These are phyloP conservation scores for Camelina hispida DNA, from an alignment of 345 rosid genomes.

Conservation along the genomic window DNA sequence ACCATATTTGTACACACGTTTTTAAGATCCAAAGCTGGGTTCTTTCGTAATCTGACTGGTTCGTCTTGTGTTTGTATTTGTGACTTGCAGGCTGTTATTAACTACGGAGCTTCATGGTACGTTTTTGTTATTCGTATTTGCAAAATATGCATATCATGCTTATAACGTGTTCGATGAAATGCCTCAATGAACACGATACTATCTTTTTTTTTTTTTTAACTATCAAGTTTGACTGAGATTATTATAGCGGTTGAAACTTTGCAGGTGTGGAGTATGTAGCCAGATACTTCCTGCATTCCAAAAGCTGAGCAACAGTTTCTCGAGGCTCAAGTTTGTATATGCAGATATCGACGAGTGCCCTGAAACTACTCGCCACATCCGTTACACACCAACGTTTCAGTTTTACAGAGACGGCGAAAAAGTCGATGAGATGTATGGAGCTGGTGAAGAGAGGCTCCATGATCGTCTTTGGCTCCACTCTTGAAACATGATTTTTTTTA, in stretches of 20 bases:
- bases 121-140: background rate
- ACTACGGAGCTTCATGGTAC: slow-evolving; percentile 48
- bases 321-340: slow-evolving; percentile 67
- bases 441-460: slow-evolving; percentile 84
- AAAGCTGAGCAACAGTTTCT: slow-evolving; percentile 69
- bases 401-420: slow-evolving; percentile 85
- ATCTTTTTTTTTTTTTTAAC: no score
- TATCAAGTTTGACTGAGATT: slow-evolving; percentile 2
- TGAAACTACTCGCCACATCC: slow-evolving; percentile 76
- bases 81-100: slow-evolving; percentile 40
- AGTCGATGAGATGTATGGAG: slow-evolving; percentile 95
- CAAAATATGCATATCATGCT: slow-evolving; percentile 7
- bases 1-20: slow-evolving; percentile 8
- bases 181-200: slow-evolving; percentile 35
- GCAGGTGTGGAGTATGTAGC: slow-evolving; percentile 88
- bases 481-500: slow-evolving; percentile 51
- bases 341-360: slow-evolving; percentile 97
- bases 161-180: slow-evolving; percentile 56
- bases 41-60: slow-evolving; percentile 7
- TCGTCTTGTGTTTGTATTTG: slow-evolving; percentile 11
- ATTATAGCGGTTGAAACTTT: slow-evolving; percentile 10
- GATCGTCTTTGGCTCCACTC: slow-evolving; percentile 96
- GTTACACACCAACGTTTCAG: slow-evolving; percentile 91
- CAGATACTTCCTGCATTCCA: slow-evolving; percentile 80
- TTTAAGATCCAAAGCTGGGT: background rate